A percentile compares a stretch with the other conserved stretches of the same genome.
Evolutionary conservation across 169 alveolate genomes (phyloP).

Genomic region (Cryptosporidium viatorum): DNA sequence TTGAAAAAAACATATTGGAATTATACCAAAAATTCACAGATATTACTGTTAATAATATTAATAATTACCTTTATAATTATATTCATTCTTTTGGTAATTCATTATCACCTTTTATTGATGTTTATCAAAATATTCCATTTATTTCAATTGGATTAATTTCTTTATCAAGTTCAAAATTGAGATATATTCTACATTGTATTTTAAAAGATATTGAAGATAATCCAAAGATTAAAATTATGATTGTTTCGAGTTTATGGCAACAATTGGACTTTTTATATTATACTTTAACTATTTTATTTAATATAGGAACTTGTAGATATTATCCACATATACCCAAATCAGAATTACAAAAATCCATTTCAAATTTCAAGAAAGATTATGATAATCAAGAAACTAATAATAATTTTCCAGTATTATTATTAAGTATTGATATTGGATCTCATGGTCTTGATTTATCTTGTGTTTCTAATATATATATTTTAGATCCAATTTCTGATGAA

Average conservation of each 20-base stretch:
- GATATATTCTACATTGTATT: conserved; percentile 45
- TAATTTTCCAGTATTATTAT: conserved; percentile 1
- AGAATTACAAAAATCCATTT: conserved; percentile 14
- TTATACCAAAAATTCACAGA: conserved; percentile 17
- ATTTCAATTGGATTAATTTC: conserved; percentile 48
- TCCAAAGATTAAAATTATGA: conserved; percentile 36
- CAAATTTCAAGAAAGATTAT: conserved; percentile 18
- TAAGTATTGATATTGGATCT: conserved; percentile 60
- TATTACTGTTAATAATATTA: conserved; percentile 24
- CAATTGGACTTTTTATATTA: conserved; percentile 50
- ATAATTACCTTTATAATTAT: conserved; percentile 22
- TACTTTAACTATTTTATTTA: conserved; percentile 37
- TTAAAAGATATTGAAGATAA: conserved; percentile 18
- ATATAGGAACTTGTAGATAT: conserved; percentile 43
- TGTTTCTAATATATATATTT: conserved; percentile 26
- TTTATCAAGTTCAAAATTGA: conserved; percentile 58
- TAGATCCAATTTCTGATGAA: conserved; percentile 67
- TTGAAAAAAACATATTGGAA: conserved; percentile 8
- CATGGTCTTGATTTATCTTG: conserved; percentile 68
- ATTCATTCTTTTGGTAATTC: background rate
- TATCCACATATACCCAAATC: conserved; percentile 65
- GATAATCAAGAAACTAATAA: background rate
- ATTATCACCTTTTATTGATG: background rate
- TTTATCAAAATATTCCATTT: conserved; percentile 21
- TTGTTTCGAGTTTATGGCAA: conserved; percentile 71